Base-by-base conservation (phyloP, 352 stramenopile species). In the Phytophthora colocasiae region DNA sequence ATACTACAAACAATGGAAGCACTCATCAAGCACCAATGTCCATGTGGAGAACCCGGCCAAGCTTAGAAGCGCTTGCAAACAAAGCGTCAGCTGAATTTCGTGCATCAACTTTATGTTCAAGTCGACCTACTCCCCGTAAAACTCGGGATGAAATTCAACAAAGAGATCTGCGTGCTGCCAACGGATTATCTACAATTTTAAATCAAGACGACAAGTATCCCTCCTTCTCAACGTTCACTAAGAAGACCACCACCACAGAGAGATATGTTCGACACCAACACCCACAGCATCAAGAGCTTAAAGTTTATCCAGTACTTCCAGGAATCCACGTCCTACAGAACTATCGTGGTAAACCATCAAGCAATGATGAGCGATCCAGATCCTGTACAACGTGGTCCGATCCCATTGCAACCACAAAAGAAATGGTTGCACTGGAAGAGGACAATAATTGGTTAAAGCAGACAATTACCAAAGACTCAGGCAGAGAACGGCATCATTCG, bases 231-330 rank as follows among this genome's bases (percentile, higher is more conserved):
- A 19, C 40, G 2, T 50, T 39, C 11, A n/a, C 29, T 3, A 38
- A 43, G 2, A 48, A 45, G 8, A 1, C 56, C 3, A 19, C 52
- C 1, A 52, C 53, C 1, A 24, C 17, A 29, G 60, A 61, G 12
- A 36, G 44, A 12, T 59, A 55, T 24, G 22, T 27, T 8, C 49
- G 49, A 43, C 48, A 36, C 12, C 31, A 51, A 14, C 41, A 60
- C 4, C 36, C 31, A 12, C 17, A 3, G 15, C 49, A 63, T 14
- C 26, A 52, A 12, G 34, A 63, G 12, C 43, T 55, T 9, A 57
- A 63, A 4, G 32, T 54, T 17, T 67, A 61, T 44, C 61, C 66
- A 17, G 7, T 68, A 7, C 34, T 71, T 36, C 66, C 66, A 36
- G 26, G 61, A 4, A 59, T 75, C 9, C 55, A 60, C 10, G 40